Conservation (phyloP, 495 filamentous ascomycete species). For the Pyrenopolyporus hunteri region DNA sequence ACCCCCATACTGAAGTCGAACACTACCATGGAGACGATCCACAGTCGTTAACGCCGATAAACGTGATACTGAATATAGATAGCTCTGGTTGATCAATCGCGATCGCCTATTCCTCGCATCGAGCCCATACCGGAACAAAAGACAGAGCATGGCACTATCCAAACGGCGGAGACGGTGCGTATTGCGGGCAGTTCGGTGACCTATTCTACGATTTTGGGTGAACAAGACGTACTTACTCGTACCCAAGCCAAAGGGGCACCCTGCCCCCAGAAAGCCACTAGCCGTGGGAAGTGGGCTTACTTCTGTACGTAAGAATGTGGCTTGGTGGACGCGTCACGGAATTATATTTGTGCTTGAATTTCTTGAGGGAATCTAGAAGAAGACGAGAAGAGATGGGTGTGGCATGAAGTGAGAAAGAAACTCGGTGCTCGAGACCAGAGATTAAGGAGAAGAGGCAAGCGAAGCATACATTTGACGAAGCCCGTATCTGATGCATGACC, state of each 20-base stretch:
- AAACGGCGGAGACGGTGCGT: conserved; percentile 7
- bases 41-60: neutral
- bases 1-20: neutral
- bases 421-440: neutral
- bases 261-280: neutral
- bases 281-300: neutral
- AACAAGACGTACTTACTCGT: neutral
- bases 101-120: conserved; percentile 17
- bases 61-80: conserved; percentile 21
- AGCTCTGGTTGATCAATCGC: neutral
- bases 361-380: neutral
- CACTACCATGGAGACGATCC: neutral
- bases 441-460: no score
- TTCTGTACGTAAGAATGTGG: neutral
- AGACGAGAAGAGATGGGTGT: neutral
- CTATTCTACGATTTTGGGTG: neutral
- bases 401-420: neutral
- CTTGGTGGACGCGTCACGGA: neutral
- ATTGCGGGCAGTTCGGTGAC: neutral
- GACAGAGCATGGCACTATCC: conserved; percentile 23
- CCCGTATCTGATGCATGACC: no score
- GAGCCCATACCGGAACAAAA: no score
- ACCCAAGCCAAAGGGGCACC: neutral
- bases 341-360: neutral
- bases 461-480: no score